phyloP scores from a whole-genome alignment of 2,329 filamentous ascomycete genomes.

The Dactylellina leptospora region DNA sequence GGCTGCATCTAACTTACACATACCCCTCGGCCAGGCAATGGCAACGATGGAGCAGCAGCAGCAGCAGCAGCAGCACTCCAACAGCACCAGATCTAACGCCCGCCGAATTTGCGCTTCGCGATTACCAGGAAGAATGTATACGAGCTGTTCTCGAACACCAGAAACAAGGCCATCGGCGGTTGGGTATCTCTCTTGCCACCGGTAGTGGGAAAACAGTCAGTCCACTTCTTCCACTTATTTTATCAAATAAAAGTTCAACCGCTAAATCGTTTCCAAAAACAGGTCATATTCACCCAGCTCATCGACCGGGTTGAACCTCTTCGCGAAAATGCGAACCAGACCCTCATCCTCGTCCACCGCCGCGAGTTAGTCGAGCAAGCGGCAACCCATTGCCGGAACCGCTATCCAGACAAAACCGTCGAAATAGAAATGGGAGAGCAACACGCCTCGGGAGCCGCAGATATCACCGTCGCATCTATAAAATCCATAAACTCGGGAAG shows the following conservation, averaged over 20 bases:
- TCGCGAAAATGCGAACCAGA: conserved; percentile 70
- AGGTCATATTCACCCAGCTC: conserved; percentile 96
- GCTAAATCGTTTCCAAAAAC: conserved; percentile 10
- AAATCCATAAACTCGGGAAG: conserved; percentile 80
- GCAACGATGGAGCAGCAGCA: conserved; percentile 16
- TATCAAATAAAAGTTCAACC: background rate
- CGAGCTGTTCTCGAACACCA: conserved; percentile 78
- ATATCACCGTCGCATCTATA: conserved; percentile 93
- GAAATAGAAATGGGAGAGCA: conserved; percentile 90
- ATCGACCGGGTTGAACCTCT: conserved; percentile 76
- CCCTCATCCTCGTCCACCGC: conserved; percentile 89
- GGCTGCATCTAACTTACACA: background rate
- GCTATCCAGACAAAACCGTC: conserved; percentile 81
- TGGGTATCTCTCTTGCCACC: conserved; percentile 86
- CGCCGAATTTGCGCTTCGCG: conserved; percentile 70
- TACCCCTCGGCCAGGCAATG: conserved; percentile 15
- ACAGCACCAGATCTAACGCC: conserved; percentile 19
- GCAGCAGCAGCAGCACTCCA: background rate
- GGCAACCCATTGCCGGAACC: conserved; percentile 78
- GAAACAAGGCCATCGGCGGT: conserved; percentile 74
- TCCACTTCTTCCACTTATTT: conserved; percentile 2
- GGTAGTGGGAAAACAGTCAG: conserved; percentile 85
- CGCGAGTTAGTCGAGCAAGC: conserved; percentile 95
- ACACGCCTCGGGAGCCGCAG: conserved; percentile 79
- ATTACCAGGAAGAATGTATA: conserved; percentile 93